Percentiles rank a stretch among this genome's conserved stretches.
These are phyloP conservation scores for Carex kokanica DNA, from an alignment of 176 grass and related monocot genomes.

Conservation along the genomic window DNA sequence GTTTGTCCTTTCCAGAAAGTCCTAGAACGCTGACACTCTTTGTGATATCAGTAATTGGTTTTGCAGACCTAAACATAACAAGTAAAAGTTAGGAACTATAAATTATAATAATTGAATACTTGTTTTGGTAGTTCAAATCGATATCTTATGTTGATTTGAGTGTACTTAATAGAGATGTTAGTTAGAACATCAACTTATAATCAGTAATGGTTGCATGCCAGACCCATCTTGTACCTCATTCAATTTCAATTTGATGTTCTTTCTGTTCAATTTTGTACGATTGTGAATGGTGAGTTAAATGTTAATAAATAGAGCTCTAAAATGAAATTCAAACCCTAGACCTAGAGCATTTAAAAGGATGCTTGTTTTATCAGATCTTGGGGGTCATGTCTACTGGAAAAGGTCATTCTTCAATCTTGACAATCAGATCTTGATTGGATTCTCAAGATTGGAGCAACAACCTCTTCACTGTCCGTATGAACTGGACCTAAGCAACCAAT, in stretches of 20 bases:
- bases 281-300: neutral
- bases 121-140: neutral
- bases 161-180: neutral
- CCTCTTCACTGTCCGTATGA: neutral
- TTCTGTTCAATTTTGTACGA: conserved; percentile 23
- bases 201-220: neutral
- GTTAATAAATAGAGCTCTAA: neutral
- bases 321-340: neutral
- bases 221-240: conserved; percentile 29
- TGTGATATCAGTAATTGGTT: conserved; percentile 50
- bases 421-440: neutral
- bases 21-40: conserved; percentile 70
- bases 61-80: conserved; percentile 42
- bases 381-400: neutral
- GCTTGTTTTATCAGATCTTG: neutral
- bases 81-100: conserved; percentile 9
- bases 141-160: neutral
- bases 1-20: conserved; percentile 43
- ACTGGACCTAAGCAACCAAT: neutral
- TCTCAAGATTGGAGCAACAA: neutral
- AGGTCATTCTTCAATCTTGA: neutral
- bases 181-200: neutral
- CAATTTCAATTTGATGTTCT: conserved; percentile 36
- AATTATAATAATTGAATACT: neutral
- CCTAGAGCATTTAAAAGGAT: neutral